phyloP scores from a whole-genome alignment of 2,329 filamentous ascomycete species.

The Pseudogymnoascus sp. region DNA sequence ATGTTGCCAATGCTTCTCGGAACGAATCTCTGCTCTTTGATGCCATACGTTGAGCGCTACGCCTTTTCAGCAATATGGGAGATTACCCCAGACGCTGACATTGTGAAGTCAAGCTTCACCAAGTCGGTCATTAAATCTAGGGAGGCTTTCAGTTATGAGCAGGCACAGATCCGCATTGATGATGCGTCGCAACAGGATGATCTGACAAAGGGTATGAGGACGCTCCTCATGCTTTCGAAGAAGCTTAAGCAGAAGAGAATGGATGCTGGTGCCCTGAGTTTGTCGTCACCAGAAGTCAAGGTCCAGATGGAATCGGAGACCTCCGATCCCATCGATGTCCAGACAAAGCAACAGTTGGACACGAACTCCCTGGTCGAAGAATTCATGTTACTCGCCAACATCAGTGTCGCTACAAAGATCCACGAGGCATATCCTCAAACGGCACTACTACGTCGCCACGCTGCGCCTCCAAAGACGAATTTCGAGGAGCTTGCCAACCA shows the following conservation, averaged over 20 bases:
- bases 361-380: slow-evolving; percentile 98
- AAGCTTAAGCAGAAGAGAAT: slow-evolving; percentile 92
- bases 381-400: slow-evolving; percentile 98
- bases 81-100: slow-evolving; percentile 73
- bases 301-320: slow-evolving; percentile 94
- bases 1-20: slow-evolving; percentile 97
- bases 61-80: slow-evolving; percentile 88
- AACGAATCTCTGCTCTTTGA: slow-evolving; percentile 91
- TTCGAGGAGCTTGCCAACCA: slow-evolving; percentile 92
- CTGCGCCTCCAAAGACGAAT: slow-evolving; percentile 85
- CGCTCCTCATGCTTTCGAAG: slow-evolving; percentile 79
- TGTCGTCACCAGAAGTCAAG: slow-evolving; percentile 96
- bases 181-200: slow-evolving; percentile 82
- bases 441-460: slow-evolving; percentile 86
- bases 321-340: slow-evolving; percentile 89
- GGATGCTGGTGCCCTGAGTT: slow-evolving; percentile 88
- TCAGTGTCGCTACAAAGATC: slow-evolving; percentile 83
- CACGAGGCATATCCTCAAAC: slow-evolving; percentile 91
- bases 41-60: slow-evolving; percentile 93
- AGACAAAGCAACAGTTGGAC: slow-evolving; percentile 87
- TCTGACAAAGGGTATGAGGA: slow-evolving; percentile 81
- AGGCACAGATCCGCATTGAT: slow-evolving; percentile 89
- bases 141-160: slow-evolving; percentile 96
- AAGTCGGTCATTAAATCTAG: slow-evolving; percentile 97
- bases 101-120: slow-evolving; percentile 79